These are phyloP conservation scores for Trichosporon faecale DNA, from an alignment of 1,284 basidiomycete genomes.

Conservation along the genomic window DNA sequence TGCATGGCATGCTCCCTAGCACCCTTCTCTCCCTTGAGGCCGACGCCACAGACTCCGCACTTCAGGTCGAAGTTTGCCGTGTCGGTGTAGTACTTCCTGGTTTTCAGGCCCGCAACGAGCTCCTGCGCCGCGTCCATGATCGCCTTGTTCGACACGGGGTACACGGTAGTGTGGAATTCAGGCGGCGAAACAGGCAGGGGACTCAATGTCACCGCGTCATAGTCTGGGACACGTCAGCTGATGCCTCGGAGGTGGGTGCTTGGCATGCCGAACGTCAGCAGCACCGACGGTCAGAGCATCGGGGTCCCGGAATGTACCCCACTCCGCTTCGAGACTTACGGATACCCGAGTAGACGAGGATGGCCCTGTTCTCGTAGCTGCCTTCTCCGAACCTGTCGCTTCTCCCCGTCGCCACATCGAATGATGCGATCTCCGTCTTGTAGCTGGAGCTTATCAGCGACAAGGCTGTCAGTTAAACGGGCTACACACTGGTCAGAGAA, in stretches of 20 bases:
- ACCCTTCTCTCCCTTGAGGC: slow-evolving; percentile 86
- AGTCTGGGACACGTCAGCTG: slow-evolving; percentile 55
- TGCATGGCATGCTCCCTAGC: slow-evolving; percentile 78
- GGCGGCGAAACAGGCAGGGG: slow-evolving; percentile 68
- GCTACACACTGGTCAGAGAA: slow-evolving; percentile 63
- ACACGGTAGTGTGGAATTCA: slow-evolving; percentile 84
- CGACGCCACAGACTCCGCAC: slow-evolving; percentile 56
- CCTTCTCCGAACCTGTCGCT: slow-evolving; percentile 74
- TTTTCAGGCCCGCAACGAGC: slow-evolving; percentile 68
- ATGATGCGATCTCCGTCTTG: slow-evolving; percentile 76
- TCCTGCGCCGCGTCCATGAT: slow-evolving; percentile 66
- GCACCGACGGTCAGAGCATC: neutral
- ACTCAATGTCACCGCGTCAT: slow-evolving; percentile 81
- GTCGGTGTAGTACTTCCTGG: slow-evolving; percentile 80
- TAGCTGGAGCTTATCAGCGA: slow-evolving; percentile 52
- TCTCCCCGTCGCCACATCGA: slow-evolving; percentile 89
- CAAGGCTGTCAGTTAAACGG: neutral
- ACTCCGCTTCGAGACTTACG: slow-evolving; percentile 49
- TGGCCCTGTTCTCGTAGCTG: slow-evolving; percentile 48
- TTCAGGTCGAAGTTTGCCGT: slow-evolving; percentile 83
- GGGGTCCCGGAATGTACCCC: no score
- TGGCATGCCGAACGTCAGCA: neutral
- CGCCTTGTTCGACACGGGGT: slow-evolving; percentile 62
- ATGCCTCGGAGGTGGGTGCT: neutral
- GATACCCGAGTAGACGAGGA: slow-evolving; percentile 86